Conservation (phyloP, 2,329 filamentous ascomycete species). For the Epichloe hybrida region DNA sequence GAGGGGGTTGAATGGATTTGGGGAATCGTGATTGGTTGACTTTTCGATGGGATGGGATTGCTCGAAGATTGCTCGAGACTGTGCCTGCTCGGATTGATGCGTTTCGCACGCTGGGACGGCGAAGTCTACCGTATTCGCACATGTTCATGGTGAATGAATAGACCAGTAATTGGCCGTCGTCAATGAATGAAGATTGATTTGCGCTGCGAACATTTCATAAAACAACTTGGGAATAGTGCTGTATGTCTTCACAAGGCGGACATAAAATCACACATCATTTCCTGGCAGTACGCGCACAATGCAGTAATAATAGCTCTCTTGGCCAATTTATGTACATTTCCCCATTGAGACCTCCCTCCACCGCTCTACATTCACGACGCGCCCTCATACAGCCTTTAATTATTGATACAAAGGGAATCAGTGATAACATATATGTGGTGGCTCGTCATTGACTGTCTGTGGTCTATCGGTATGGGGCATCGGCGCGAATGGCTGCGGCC, state of each 20-base stretch:
- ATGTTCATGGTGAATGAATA: too few species aligned
- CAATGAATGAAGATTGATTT: too few species aligned
- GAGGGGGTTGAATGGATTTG: background rate
- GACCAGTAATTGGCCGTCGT: too few species aligned
- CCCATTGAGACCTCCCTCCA: background rate
- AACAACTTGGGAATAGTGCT: background rate
- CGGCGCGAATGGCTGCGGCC: constrained; percentile 79
- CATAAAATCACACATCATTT: background rate
- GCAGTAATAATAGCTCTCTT: background rate
- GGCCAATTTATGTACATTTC: background rate
- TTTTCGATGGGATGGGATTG: background rate
- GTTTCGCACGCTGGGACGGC: too few species aligned
- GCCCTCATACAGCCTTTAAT: background rate
- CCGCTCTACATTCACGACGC: background rate
- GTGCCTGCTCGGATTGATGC: too few species aligned
- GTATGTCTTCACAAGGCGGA: background rate
- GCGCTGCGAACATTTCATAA: too few species aligned
- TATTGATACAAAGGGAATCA: background rate
- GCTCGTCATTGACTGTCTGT: background rate
- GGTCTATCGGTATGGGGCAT: constrained; percentile 72
- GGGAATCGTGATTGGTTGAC: constrained; percentile 1
- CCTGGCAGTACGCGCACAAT: background rate
- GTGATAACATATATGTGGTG: background rate
- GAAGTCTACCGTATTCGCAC: too few species aligned
- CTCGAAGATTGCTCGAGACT: background rate